Percentiles rank a stretch among this genome's conserved stretches.
These are phyloP conservation scores for Yarrowia alimentaria DNA, from an alignment of 805 yeast genomes.

Conservation along the genomic window DNA sequence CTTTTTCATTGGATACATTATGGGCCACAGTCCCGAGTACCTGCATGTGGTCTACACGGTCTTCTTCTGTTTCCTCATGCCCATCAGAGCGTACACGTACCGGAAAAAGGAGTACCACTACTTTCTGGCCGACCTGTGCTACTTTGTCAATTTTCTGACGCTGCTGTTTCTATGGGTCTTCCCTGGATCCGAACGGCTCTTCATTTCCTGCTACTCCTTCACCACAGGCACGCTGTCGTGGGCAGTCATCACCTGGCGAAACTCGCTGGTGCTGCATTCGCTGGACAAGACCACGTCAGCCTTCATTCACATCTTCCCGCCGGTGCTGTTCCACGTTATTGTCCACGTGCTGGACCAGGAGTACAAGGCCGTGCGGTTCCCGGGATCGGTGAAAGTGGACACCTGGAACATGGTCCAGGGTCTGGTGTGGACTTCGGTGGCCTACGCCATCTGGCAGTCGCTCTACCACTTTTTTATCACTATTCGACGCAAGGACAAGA, in stretches of 20 bases:
- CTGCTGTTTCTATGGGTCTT: slow-evolving; percentile 76
- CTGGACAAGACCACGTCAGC: slow-evolving; percentile 90
- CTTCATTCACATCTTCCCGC: slow-evolving; percentile 88
- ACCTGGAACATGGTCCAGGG: slow-evolving; percentile 73
- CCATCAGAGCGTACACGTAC: slow-evolving; percentile 79
- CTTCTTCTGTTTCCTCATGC: slow-evolving; percentile 64
- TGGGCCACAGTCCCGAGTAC: slow-evolving; percentile 73
- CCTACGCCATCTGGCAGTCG: slow-evolving; percentile 87
- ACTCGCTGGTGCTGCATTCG: slow-evolving; percentile 86
- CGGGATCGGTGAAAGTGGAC: slow-evolving; percentile 71
- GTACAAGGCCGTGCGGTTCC: slow-evolving; percentile 58
- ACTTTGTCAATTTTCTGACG: slow-evolving; percentile 75
- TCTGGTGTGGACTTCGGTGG: slow-evolving; percentile 71
- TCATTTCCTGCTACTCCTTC: slow-evolving; percentile 80
- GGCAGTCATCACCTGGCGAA: slow-evolving; percentile 95
- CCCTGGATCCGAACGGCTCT: slow-evolving; percentile 70
- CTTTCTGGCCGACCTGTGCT: slow-evolving; percentile 89
- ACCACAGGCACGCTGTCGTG: slow-evolving; percentile 86
- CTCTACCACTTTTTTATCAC: slow-evolving; percentile 91
- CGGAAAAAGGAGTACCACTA: slow-evolving; percentile 77
- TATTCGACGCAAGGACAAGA: slow-evolving; percentile 70
- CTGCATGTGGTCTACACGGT: slow-evolving; percentile 75
- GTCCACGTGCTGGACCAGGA: slow-evolving; percentile 69
- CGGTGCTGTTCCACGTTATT: slow-evolving; percentile 79
- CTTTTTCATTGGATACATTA: slow-evolving; percentile 67